A percentile compares a stretch with the other conserved stretches of the same genome.
Evolutionary conservation across 257 asterid genomes (phyloP).

Genomic region (Capsicum rhomboideum): DNA sequence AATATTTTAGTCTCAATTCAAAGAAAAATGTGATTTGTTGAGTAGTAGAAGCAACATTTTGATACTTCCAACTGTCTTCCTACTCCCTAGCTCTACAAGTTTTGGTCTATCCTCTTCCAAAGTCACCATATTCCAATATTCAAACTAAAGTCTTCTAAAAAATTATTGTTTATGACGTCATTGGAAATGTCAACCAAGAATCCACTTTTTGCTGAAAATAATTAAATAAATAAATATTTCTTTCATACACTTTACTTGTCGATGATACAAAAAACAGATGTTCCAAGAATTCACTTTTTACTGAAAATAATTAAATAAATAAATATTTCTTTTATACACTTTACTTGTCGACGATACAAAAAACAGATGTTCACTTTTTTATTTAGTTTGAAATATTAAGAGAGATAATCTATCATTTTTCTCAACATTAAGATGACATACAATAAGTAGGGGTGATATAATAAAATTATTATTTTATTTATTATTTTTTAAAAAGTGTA

Average conservation of each 20-base stretch:
- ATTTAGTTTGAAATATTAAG: too few species aligned
- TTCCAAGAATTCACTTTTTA: background rate
- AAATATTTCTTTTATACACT: background rate
- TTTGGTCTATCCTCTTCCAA: background rate
- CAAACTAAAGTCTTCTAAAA: background rate
- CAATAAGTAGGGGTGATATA: too few species aligned
- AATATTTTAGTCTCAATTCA: background rate
- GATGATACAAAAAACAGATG: too few species aligned
- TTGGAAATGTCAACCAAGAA: background rate
- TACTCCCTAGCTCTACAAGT: background rate
- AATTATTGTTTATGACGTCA: background rate
- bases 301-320: background rate
- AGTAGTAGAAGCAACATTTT: background rate
- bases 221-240: background rate
- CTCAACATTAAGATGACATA: too few species aligned
- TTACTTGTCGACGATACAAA: too few species aligned
- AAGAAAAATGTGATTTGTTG: background rate
- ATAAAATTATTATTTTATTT: too few species aligned
- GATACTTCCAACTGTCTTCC: constrained; percentile 1
- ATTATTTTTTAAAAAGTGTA: too few species aligned
- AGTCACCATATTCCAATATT: background rate
- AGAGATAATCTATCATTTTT: too few species aligned
- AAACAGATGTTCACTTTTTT: too few species aligned
- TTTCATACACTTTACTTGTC: too few species aligned
- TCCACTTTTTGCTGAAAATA: background rate